phyloP scores from a whole-genome alignment of 2,329 filamentous ascomycete genomes.

The Scopulariopsis brevicaulis region DNA sequence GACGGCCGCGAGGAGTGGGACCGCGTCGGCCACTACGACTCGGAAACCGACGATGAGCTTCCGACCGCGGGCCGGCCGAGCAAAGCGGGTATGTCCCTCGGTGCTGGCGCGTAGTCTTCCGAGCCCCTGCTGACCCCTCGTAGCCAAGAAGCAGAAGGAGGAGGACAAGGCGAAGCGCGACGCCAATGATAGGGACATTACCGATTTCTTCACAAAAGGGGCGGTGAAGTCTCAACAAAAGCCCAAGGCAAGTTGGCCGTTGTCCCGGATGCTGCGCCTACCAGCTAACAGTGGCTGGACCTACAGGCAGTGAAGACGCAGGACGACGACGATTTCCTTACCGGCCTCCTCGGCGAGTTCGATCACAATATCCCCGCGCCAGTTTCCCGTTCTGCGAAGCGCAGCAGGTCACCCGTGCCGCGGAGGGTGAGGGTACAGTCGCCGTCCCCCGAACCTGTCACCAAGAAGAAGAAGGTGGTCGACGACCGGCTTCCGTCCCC shows the following conservation, averaged over 20 bases:
- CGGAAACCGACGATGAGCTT: slow-evolving; percentile 63
- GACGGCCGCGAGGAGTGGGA: slow-evolving; percentile 95
- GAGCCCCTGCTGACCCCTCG: not conserved
- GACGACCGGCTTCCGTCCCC: slow-evolving; percentile 33
- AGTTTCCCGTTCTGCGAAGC: slow-evolving; percentile 44
- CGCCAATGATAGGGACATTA: slow-evolving; percentile 83
- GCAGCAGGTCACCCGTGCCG: slow-evolving; percentile 63
- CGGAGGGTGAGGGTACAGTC: slow-evolving; percentile 74
- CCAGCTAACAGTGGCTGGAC: slow-evolving; percentile 7
- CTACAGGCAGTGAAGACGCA: slow-evolving; percentile 62
- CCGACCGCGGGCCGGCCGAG: slow-evolving; percentile 30
- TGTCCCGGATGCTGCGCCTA: not conserved
- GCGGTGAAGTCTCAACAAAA: slow-evolving; percentile 57
- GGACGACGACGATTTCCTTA: slow-evolving; percentile 82
- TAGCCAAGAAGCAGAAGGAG: slow-evolving; percentile 78
- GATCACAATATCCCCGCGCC: slow-evolving; percentile 57
- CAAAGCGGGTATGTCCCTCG: slow-evolving; percentile 32
- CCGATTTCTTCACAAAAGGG: slow-evolving; percentile 85
- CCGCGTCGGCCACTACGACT: slow-evolving; percentile 55
- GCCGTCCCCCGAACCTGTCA: slow-evolving; percentile 45
- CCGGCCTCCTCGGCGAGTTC: slow-evolving; percentile 74
- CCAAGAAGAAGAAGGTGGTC: slow-evolving; percentile 46
- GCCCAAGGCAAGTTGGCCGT: slow-evolving; percentile 52
- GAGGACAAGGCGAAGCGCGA: slow-evolving; percentile 78
- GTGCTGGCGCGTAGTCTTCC: too few relatives aligned